Conservation (phyloP, 345 rosid species). For the Conringia planisiliqua region DNA sequence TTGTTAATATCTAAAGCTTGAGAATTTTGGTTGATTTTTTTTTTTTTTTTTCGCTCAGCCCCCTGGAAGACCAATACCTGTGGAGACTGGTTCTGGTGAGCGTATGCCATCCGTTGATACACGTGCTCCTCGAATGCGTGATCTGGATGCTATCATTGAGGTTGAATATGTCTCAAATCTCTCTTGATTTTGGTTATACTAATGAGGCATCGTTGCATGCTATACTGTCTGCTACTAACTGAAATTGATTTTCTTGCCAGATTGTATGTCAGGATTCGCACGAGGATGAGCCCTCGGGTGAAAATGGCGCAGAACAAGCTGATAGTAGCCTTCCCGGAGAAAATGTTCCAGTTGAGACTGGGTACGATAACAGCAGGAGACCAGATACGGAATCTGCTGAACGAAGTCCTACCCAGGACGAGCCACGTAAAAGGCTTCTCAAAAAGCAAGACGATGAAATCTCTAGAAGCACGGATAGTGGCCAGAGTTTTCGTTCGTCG, state of each 20-base stretch:
- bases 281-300: conserved; percentile 32
- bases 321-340: conserved; percentile 46
- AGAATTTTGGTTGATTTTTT: conserved; percentile 17
- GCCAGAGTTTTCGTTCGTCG: conserved; percentile 35
- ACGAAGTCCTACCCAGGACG: conserved; percentile 43
- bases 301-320: conserved; percentile 34
- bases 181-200: conserved; percentile 8
- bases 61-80: conserved; percentile 96
- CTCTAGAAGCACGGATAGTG: conserved; percentile 57
- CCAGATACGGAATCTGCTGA: conserved; percentile 42
- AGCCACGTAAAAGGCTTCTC: conserved; percentile 38
- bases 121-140: conserved; percentile 85
- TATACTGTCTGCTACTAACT: conserved; percentile 31
- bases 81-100: conserved; percentile 85
- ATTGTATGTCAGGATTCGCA: conserved; percentile 72
- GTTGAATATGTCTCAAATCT: conserved; percentile 38
- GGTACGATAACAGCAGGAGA: conserved; percentile 33
- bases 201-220: conserved; percentile 12
- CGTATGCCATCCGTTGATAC: conserved; percentile 87
- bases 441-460: conserved; percentile 52
- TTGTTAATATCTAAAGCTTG: background rate
- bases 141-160: conserved; percentile 95
- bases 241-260: conserved; percentile 46
- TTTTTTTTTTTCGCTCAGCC: conserved; percentile 55
- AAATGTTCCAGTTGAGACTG: conserved; percentile 37